A percentile compares a stretch with the other conserved stretches of the same genome.
These are phyloP conservation scores for Russula virescens DNA, from an alignment of 768 basidiomycete genomes.

Conservation along the genomic window DNA sequence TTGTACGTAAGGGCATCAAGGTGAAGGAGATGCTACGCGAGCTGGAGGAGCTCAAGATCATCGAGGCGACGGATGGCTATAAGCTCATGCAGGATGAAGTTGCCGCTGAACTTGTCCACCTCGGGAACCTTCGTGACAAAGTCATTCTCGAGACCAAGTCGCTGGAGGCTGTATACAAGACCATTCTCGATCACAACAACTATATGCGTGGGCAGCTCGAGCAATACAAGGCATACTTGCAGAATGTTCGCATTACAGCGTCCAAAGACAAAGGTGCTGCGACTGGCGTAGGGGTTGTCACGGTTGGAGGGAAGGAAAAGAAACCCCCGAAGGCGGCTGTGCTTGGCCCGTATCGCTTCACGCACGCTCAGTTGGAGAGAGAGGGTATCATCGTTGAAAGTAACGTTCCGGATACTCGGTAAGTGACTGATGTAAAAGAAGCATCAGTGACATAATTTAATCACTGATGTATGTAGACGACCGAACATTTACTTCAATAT, in stretches of 20 bases:
- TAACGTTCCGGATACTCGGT: constrained; percentile 98
- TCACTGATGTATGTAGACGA: constrained; percentile 47
- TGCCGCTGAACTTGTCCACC: constrained; percentile 87
- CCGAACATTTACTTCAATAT: constrained; percentile 99
- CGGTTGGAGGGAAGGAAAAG: constrained; percentile 96
- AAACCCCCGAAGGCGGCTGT: constrained; percentile 80
- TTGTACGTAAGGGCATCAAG: constrained; percentile 97
- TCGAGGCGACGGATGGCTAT: constrained; percentile 78
- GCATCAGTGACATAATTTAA: constrained; percentile 13
- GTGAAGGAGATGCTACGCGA: constrained; percentile 99
- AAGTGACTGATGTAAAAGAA: constrained; percentile 28
- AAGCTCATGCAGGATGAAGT: constrained; percentile 98
- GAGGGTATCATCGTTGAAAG: constrained; percentile 99
- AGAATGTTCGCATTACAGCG: constrained; percentile 91
- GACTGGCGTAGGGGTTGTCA: constrained; percentile 89
- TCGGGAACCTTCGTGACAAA: constrained; percentile 95
- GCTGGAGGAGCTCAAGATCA: constrained; percentile 82
- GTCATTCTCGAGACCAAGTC: constrained; percentile 87
- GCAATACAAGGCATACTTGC: constrained; percentile 98
- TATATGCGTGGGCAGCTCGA: constrained; percentile 94
- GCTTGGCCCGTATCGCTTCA: constrained; percentile 94
- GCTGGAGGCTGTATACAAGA: constrained; percentile 97
- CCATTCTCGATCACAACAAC: constrained; percentile 98
- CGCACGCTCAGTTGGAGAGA: constrained; percentile 97
- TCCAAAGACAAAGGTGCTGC: constrained; percentile 84